A percentile compares a stretch with the other conserved stretches of the same genome.
Conservation (phyloP, 148 eudicot species). For the Dysphania ambrosioides region DNA sequence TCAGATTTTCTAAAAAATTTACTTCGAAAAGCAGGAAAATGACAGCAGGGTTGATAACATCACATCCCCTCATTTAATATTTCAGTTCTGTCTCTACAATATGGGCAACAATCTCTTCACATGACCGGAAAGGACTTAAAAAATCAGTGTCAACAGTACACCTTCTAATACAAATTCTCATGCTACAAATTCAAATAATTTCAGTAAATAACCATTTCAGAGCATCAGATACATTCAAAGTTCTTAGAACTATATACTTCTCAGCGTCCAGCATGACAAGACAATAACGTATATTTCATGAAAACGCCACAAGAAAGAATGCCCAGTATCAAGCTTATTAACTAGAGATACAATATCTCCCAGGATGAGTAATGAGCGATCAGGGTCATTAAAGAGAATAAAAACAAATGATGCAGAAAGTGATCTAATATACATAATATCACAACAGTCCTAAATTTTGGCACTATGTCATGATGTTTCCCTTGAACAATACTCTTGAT, state of each 20-base stretch:
- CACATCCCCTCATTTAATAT: slow-evolving; percentile 1
- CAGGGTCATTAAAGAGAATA: no score
- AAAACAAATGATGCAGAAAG: no score
- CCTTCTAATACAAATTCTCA: background rate
- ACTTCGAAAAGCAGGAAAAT: background rate
- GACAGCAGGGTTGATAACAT: background rate
- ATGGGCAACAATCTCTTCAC: background rate
- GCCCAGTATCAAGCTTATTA: background rate
- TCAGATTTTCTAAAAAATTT: background rate
- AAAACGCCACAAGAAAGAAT: background rate
- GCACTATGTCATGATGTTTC: background rate
- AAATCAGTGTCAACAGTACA: no score
- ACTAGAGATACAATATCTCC: background rate
- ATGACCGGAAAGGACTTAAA: background rate
- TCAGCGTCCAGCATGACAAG: background rate
- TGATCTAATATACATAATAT: no score
- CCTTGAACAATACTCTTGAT: background rate
- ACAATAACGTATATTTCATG: no score
- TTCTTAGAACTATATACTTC: background rate
- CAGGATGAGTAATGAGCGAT: no score
- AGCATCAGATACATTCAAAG: background rate
- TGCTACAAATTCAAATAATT: background rate
- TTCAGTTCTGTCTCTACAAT: slow-evolving; percentile 8
- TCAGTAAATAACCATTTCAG: background rate
- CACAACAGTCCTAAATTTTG: no score